These are phyloP conservation scores for Hypoxylon rubiginosum DNA, from an alignment of 2,329 filamentous ascomycete genomes.

Conservation along the genomic window DNA sequence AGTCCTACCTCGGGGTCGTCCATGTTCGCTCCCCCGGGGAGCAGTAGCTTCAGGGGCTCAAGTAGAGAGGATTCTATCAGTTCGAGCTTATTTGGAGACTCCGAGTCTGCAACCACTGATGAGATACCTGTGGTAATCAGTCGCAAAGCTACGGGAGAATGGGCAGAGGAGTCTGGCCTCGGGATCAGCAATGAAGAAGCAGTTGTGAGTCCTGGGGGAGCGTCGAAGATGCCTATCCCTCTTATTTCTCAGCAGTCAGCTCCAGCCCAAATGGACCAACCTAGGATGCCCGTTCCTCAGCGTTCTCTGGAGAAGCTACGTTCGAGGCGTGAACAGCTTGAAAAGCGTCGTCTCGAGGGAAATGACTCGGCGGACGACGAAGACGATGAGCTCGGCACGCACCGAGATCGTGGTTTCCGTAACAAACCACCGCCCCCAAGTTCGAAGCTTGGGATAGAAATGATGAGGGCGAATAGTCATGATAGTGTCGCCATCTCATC, in stretches of 20 bases:
- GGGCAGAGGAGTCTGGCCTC: conserved; percentile 78
- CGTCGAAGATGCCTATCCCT: conserved; percentile 62
- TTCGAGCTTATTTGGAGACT: conserved; percentile 89
- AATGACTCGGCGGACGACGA: conserved; percentile 93
- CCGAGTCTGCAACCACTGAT: conserved; percentile 82
- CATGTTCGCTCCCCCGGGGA: conserved; percentile 75
- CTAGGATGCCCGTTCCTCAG: conserved; percentile 63
- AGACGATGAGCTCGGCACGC: conserved; percentile 86
- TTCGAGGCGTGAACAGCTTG: conserved; percentile 79
- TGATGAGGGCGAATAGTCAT: conserved; percentile 97
- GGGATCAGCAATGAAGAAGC: conserved; percentile 79
- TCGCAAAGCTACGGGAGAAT: conserved; percentile 80
- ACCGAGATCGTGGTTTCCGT: conserved; percentile 57
- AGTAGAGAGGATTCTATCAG: conserved; percentile 91
- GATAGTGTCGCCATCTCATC: conserved; percentile 76
- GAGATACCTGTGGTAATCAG: conserved; percentile 82
- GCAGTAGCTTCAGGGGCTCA: conserved; percentile 80
- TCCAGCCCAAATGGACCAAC: conserved; percentile 70
- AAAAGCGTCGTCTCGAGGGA: conserved; percentile 79
- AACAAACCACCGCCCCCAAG: conserved; percentile 74
- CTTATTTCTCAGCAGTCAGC: conserved; percentile 74
- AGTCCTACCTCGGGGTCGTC: conserved; percentile 88
- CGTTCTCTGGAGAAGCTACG: conserved; percentile 81
- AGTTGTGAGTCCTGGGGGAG: conserved; percentile 51
- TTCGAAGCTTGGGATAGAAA: conserved; percentile 93